Percentiles rank a stretch among this genome's conserved stretches.
Evolutionary conservation across 2,329 filamentous ascomycete genomes (phyloP).

Genomic region (Daldinia sp.): DNA sequence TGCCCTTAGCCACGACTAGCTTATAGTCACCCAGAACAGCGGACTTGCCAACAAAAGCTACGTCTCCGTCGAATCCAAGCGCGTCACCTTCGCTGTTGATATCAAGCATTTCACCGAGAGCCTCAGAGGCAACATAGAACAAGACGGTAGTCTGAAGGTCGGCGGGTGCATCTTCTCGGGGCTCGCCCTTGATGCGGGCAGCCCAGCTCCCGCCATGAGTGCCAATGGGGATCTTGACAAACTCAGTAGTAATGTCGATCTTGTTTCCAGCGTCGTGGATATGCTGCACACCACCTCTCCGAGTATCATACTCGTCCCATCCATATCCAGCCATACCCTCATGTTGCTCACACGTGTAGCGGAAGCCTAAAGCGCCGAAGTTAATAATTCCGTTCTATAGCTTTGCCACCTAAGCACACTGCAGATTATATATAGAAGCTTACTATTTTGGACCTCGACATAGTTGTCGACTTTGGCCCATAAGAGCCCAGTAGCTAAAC

Average conservation of each 20-base stretch:
- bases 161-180: constrained; percentile 74
- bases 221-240: constrained; percentile 92
- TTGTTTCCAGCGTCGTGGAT: constrained; percentile 91
- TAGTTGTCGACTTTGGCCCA: constrained; percentile 90
- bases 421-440: constrained; percentile 48
- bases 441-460: constrained; percentile 79
- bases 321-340: constrained; percentile 95
- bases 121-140: constrained; percentile 87
- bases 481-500: constrained; percentile 84
- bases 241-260: constrained; percentile 91
- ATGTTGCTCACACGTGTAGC: constrained; percentile 96
- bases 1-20: constrained; percentile 79
- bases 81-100: constrained; percentile 65
- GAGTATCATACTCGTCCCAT: constrained; percentile 96
- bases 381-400: constrained; percentile 19
- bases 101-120: constrained; percentile 72
- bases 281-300: constrained; percentile 86
- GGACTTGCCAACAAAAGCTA: constrained; percentile 78
- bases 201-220: constrained; percentile 91
- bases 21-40: constrained; percentile 82
- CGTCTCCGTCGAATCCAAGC: constrained; percentile 67
- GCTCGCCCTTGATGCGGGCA: constrained; percentile 84
- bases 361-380: constrained; percentile 71
- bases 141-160: constrained; percentile 81
- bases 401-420: background rate